A percentile compares a stretch with the other conserved stretches of the same genome.
Evolutionary conservation across 306 rosid species (phyloP).

Genomic region (Ziziphus jujuba): DNA sequence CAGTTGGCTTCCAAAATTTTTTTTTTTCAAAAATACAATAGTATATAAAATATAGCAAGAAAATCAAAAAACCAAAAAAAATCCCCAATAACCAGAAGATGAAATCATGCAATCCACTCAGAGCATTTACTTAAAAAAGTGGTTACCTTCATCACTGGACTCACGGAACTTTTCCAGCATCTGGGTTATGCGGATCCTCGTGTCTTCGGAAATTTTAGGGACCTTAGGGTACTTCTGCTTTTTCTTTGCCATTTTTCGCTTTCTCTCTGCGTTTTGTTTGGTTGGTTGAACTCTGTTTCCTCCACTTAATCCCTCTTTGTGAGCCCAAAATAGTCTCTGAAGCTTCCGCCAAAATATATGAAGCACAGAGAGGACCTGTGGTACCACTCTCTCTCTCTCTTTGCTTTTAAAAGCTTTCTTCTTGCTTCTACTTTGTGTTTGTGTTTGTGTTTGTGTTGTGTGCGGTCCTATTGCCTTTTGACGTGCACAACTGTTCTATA

Average conservation of each 20-base stretch:
- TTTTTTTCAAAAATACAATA: too few relatives aligned
- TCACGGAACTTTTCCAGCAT: slow-evolving; percentile 33
- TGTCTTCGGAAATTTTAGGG: slow-evolving; percentile 27
- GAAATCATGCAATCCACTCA: background rate
- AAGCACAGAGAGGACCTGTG: too few relatives aligned
- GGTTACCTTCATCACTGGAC: slow-evolving; percentile 54
- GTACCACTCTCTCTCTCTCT: too few relatives aligned
- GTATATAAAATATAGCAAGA: background rate
- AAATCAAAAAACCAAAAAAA: background rate
- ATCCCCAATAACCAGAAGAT: background rate
- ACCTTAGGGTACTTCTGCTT: background rate
- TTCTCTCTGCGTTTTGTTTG: background rate
- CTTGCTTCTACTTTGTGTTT: too few relatives aligned
- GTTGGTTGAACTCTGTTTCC: background rate
- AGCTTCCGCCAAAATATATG: too few relatives aligned
- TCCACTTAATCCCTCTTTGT: background rate
- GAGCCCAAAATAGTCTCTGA: background rate
- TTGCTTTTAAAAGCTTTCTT: too few relatives aligned
- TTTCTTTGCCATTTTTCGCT: background rate
- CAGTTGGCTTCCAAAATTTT: too few relatives aligned
- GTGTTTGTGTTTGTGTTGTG: too few relatives aligned
- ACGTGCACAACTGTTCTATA: too few relatives aligned
- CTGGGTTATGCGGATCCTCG: slow-evolving; percentile 30
- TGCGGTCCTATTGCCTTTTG: too few relatives aligned
- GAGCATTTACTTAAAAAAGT: background rate